Conservation (phyloP, 768 basidiomycete species). For the Neoboletus subvelutipes region DNA sequence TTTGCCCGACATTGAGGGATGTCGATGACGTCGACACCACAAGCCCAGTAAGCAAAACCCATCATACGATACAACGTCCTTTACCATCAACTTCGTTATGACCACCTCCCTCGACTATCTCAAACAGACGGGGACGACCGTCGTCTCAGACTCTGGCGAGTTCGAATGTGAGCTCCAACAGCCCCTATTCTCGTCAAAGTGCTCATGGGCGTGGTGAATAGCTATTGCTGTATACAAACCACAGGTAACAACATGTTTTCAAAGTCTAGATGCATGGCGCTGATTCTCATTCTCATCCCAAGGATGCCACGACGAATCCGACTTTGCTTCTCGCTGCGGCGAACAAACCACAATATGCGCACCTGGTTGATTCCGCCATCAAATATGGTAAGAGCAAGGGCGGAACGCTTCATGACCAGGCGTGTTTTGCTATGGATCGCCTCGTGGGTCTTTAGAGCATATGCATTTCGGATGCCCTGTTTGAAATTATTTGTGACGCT, state of each 20-base stretch:
- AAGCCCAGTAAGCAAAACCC: not conserved
- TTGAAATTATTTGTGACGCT: not conserved
- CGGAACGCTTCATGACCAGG: constrained; percentile 68
- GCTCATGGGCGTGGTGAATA: constrained; percentile 33
- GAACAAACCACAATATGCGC: constrained; percentile 80
- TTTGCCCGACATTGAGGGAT: not conserved
- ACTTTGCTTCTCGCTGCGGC: constrained; percentile 89
- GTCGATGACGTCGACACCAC: not conserved
- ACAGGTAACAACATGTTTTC: constrained; percentile 45
- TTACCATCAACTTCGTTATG: constrained; percentile 45
- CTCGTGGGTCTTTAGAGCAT: constrained; percentile 52
- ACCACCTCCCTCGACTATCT: constrained; percentile 76
- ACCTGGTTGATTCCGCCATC: constrained; percentile 72
- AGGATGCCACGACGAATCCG: constrained; percentile 98
- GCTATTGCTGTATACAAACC: constrained; percentile 95
- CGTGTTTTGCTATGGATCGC: constrained; percentile 78
- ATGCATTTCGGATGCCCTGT: not conserved
- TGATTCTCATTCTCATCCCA: constrained; percentile 3
- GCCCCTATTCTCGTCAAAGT: constrained; percentile 10
- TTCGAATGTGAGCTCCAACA: constrained; percentile 60
- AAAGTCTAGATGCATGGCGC: not conserved
- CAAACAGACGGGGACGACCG: constrained; percentile 86
- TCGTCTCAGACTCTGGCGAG: constrained; percentile 95
- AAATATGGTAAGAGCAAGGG: constrained; percentile 75
- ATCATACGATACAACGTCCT: not conserved